Conservation (phyloP, 2,329 filamentous ascomycete species). For the Monilinia fructicola region DNA sequence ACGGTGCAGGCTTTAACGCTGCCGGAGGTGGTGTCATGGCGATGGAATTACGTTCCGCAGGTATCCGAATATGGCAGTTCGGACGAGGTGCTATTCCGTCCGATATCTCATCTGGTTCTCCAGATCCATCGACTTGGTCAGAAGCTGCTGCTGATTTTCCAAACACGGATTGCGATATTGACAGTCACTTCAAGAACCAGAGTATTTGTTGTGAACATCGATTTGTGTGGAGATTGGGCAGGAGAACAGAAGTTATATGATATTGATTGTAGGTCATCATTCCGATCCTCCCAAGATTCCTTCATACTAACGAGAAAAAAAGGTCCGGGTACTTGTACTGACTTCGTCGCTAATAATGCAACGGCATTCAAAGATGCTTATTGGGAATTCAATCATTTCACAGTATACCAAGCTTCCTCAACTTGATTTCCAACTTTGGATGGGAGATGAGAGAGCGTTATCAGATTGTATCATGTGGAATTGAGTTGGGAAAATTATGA, state of each 20-base stretch:
- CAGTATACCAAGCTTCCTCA: constrained; percentile 32
- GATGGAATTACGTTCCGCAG: constrained; percentile 47
- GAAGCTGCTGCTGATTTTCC: constrained; percentile 50
- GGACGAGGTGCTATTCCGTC: constrained; percentile 46
- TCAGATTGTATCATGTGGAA: neutral
- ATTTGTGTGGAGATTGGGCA: constrained; percentile 87
- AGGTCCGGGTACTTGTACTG: constrained; percentile 34
- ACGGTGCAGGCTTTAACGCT: constrained; percentile 54
- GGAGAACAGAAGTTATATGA: constrained; percentile 49
- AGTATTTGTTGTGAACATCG: constrained; percentile 82
- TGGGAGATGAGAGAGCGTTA: neutral
- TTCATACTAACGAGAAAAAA: neutral
- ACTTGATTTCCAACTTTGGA: neutral
- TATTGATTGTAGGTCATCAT: constrained; percentile 33
- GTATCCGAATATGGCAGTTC: constrained; percentile 54
- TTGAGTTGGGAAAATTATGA: neutral
- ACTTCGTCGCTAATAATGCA: constrained; percentile 37
- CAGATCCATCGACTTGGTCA: constrained; percentile 48
- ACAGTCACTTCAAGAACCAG: constrained; percentile 67
- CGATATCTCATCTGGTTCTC: constrained; percentile 46
- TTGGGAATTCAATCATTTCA: constrained; percentile 38
- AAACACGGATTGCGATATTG: constrained; percentile 65
- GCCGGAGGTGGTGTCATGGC: constrained; percentile 51
- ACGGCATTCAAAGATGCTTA: constrained; percentile 38
- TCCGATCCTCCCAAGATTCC: neutral